A percentile compares a stretch with the other conserved stretches of the same genome.
Conservation (phyloP, 345 rosid species). For the Diplotaxis tenuifolia region DNA sequence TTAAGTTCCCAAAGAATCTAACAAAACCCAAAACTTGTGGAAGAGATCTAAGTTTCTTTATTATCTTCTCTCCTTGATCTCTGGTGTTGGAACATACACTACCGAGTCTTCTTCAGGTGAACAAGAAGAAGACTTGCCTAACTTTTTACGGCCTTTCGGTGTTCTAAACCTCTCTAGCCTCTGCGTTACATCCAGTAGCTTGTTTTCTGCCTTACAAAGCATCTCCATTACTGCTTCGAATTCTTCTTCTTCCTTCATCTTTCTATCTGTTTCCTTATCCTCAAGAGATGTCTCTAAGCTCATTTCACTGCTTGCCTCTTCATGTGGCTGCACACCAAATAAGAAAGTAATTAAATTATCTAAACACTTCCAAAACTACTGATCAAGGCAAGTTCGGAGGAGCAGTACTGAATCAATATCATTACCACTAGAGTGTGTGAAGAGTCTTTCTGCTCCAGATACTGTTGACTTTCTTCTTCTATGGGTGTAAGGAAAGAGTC, state of each 20-base stretch:
- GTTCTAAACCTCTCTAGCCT: constrained; percentile 33
- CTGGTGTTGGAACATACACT: constrained; percentile 71
- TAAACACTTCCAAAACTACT: not conserved
- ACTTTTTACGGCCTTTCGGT: constrained; percentile 38
- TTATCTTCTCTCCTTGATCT: constrained; percentile 52
- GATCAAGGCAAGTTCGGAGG: not conserved
- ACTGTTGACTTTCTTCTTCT: constrained; percentile 20
- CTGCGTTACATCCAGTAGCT: constrained; percentile 55
- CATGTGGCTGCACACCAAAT: constrained; percentile 18
- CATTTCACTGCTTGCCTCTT: not conserved
- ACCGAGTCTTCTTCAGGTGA: constrained; percentile 43
- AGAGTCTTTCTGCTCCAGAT: constrained; percentile 5
- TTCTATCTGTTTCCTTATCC: constrained; percentile 32
- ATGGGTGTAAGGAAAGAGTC: not conserved
- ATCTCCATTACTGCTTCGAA: constrained; percentile 66
- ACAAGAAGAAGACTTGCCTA: constrained; percentile 41
- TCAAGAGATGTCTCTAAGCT: not conserved
- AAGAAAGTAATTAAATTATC: not conserved
- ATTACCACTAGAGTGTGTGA: constrained; percentile 23
- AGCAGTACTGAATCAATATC: not conserved
- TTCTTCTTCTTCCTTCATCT: constrained; percentile 34
- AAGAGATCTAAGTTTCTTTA: not conserved
- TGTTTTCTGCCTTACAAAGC: constrained; percentile 53
- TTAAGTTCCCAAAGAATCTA: constrained; percentile 22
- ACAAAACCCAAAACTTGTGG: constrained; percentile 21